Evolutionary conservation across 2,329 filamentous ascomycete species (phyloP), one percentile per base, ranked within the genome.

Genomic region (Phoma herbarum): DNA sequence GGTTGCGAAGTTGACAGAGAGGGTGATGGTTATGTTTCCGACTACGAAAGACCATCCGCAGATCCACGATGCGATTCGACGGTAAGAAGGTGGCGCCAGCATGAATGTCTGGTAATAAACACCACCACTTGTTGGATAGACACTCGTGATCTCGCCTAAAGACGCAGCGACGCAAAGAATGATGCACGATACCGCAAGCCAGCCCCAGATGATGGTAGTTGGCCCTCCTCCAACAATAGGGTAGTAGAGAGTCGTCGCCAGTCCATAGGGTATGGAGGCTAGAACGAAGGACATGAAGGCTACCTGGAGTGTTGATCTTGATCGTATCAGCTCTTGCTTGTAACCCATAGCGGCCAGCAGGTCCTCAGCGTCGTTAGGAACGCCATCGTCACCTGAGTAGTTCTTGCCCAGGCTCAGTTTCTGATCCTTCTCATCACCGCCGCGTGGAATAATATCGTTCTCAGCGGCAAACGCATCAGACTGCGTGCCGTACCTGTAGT

Each of bases 91-190:
- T n/a, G 88, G 83, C 0, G 89, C 84, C 12, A 93, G 84, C 86
- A 91, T 91, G 72, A 90, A 92, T 5, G 89, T 88, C 79, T 91
- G 89, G 75, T 91, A 92, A 79, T 93, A 92, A 52, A 91, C 89
- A 73, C 89, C 90, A 69, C 89, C 89, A 48, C 88, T 87, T 16
- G 89, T 92, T 20, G 90, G 90, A 70, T 90, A 92, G 35, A 91
- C 87, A 66, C 86, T 89, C 58, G 89, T 91, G 70, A 92, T 90
- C 78, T 92, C 90, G 63, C 87, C 88, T 26, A 92, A 82, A 18
- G 88, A 90, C 2, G 85, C 80, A 25, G 90, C 89, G 28, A 92
- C 88, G 74, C 88, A 71, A 65, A 90, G 75, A 67, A 90, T 89
- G 74, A 91, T 89, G 57, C 84, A 63, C 18, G 87, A 90, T 31